Evolutionary conservation across 2,329 filamentous ascomycete genomes (phyloP).

Genomic region (Rhinocladiella mackenziei): DNA sequence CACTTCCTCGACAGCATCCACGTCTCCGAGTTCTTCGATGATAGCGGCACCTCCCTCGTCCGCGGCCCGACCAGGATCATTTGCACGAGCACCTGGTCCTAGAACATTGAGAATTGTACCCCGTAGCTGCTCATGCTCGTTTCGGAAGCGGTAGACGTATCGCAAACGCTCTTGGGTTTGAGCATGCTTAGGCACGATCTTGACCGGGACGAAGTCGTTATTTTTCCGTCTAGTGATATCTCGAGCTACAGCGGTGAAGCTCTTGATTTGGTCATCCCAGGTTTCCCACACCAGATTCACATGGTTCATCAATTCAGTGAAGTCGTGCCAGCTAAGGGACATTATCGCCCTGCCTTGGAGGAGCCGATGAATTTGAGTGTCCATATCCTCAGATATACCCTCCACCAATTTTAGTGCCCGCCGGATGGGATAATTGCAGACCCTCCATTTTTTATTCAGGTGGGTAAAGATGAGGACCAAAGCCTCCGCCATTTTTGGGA

Average conservation of each 20-base stretch:
- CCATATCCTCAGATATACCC: slow-evolving; percentile 89
- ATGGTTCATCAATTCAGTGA: slow-evolving; percentile 76
- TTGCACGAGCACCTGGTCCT: slow-evolving; percentile 64
- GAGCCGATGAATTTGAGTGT: slow-evolving; percentile 77
- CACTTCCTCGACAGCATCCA: slow-evolving; percentile 95
- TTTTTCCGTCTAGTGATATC: slow-evolving; percentile 90
- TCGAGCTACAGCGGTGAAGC: slow-evolving; percentile 95
- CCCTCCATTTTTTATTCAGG: slow-evolving; percentile 94
- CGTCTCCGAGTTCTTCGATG: slow-evolving; percentile 91
- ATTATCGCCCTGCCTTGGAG: slow-evolving; percentile 84
- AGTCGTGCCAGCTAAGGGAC: slow-evolving; percentile 87
- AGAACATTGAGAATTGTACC: slow-evolving; percentile 96
- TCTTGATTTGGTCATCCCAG: slow-evolving; percentile 95
- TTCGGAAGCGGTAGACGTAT: slow-evolving; percentile 90
- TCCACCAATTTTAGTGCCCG: slow-evolving; percentile 91
- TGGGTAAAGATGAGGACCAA: slow-evolving; percentile 87
- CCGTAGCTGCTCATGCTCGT: slow-evolving; percentile 96
- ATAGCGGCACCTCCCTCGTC: slow-evolving; percentile 61
- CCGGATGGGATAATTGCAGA: slow-evolving; percentile 91
- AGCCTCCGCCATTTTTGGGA: slow-evolving; percentile 84
- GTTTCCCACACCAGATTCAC: slow-evolving; percentile 81
- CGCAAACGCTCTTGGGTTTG: slow-evolving; percentile 86
- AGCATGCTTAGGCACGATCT: slow-evolving; percentile 81
- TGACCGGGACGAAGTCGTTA: slow-evolving; percentile 98
- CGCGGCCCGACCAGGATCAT: slow-evolving; percentile 51